Conservation (phyloP, 495 filamentous ascomycete species). For the Penicillium steckii region DNA sequence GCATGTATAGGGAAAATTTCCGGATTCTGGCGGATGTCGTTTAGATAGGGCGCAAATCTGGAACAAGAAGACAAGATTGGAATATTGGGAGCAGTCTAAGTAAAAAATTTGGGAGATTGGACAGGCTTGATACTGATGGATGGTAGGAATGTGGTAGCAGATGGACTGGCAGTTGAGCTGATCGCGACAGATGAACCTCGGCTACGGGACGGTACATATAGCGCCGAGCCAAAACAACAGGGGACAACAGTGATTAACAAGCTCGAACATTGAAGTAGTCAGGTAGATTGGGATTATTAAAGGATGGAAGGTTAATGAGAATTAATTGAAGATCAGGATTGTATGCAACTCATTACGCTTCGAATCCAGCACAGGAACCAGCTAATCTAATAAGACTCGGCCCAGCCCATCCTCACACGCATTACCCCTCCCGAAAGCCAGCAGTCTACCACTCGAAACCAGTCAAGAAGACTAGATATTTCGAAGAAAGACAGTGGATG, state of each 20-base stretch:
- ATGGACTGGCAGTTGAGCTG: background rate
- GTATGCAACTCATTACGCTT: conserved; percentile 1
- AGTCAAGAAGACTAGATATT: background rate
- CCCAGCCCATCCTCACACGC: background rate
- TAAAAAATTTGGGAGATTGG: background rate
- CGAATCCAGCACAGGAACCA: conserved; percentile 11
- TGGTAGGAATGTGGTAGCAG: background rate
- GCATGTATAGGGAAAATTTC: no score
- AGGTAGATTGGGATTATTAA: background rate
- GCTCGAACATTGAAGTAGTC: no score
- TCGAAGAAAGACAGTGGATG: background rate
- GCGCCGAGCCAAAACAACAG: no score
- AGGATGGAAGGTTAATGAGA: background rate
- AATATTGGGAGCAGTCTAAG: no score
- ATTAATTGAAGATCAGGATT: background rate
- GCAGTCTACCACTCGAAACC: background rate
- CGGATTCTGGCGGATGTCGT: no score
- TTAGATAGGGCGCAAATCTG: no score
- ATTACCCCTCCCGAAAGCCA: conserved; percentile 10
- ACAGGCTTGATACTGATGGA: background rate
- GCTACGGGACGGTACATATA: background rate
- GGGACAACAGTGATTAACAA: no score
- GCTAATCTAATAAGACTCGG: conserved; percentile 12
- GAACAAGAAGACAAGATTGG: no score
- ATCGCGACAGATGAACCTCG: conserved; percentile 1